phyloP scores from a whole-genome alignment of 192 early-diverging fungal genomes.

The Umbelopsis isabellina region DNA sequence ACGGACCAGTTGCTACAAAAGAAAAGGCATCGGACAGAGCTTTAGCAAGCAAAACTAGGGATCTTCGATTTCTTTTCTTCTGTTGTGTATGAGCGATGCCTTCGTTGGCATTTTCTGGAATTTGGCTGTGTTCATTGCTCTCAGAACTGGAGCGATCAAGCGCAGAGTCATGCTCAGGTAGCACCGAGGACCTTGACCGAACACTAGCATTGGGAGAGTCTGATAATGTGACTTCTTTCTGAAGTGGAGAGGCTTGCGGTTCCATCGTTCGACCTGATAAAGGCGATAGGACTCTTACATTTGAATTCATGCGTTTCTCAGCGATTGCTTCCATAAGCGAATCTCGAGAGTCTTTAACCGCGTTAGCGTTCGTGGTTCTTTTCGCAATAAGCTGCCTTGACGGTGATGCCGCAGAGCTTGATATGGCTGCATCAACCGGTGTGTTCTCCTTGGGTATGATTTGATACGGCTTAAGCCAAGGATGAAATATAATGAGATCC shows the following conservation, averaged over 20 bases:
- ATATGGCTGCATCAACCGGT: neutral
- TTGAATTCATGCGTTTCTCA: neutral
- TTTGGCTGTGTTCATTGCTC: neutral
- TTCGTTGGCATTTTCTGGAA: neutral
- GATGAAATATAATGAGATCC: conserved; percentile 41
- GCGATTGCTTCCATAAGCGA: conserved; percentile 12
- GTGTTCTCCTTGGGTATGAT: conserved; percentile 2
- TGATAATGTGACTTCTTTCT: neutral
- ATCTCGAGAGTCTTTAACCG: conserved; percentile 4
- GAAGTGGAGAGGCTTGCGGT: neutral
- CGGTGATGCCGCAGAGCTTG: neutral
- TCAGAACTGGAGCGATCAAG: neutral
- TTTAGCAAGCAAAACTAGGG: neutral
- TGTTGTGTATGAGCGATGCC: neutral
- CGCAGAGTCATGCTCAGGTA: neutral
- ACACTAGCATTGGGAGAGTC: conserved; percentile 13
- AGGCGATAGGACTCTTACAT: neutral
- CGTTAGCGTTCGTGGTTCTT: neutral
- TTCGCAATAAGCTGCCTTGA: conserved; percentile 24
- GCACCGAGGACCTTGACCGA: conserved; percentile 4
- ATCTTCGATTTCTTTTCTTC: conserved; percentile 7
- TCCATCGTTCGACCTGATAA: neutral
- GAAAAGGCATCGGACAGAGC: conserved; percentile 1
- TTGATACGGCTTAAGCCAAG: conserved; percentile 39
- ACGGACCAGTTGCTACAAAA: conserved; percentile 30